Conservation (phyloP, 129 eudicot species). For the Heracleum sosnowskyi region DNA sequence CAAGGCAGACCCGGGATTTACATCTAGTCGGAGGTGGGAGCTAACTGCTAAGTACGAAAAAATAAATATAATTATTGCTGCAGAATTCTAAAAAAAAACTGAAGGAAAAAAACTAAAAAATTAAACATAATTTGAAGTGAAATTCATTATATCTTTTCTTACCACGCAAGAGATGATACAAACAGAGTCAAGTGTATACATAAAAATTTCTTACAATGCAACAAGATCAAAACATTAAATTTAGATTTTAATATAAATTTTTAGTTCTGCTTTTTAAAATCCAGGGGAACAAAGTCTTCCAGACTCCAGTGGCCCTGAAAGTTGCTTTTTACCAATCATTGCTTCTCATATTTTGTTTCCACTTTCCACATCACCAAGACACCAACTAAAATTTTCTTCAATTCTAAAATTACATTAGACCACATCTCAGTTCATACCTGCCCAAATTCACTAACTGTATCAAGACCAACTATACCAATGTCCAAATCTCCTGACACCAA, state of each 20-base stretch:
- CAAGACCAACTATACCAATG: conserved; percentile 92
- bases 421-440: conserved; percentile 45
- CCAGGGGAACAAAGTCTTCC: background rate
- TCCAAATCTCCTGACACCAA: conserved; percentile 89
- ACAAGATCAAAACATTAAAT: background rate
- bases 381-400: background rate
- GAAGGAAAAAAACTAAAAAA: background rate
- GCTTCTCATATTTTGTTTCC: background rate
- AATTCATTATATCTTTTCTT: background rate
- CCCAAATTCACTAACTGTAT: conserved; percentile 69
- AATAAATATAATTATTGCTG: background rate
- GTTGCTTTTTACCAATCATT: background rate
- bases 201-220: too few species aligned
- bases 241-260: background rate
- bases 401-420: background rate
- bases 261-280: too few species aligned
- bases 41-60: background rate
- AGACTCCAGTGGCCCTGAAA: too few species aligned
- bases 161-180: background rate
- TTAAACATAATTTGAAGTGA: background rate
- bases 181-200: background rate
- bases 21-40: too few species aligned
- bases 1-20: too few species aligned
- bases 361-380: background rate
- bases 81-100: background rate